These are phyloP conservation scores for Incumbomyces lentus DNA, from an alignment of 2,329 filamentous ascomycete genomes.

Conservation along the genomic window DNA sequence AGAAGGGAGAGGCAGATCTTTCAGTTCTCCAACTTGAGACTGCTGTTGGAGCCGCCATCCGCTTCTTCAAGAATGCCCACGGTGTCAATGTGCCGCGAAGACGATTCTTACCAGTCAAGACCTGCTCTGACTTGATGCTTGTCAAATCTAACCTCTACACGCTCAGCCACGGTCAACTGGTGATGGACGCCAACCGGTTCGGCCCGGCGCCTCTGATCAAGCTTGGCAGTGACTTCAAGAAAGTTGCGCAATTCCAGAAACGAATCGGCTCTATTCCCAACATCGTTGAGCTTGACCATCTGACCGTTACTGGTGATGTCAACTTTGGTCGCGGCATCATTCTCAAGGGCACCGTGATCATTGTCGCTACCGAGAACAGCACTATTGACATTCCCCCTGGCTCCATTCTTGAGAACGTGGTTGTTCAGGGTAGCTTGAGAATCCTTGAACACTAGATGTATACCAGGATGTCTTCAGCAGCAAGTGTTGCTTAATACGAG, in stretches of 20 bases:
- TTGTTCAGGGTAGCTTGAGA: constrained; percentile 90
- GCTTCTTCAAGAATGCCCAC: constrained; percentile 96
- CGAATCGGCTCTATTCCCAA: constrained; percentile 41
- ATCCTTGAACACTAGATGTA: constrained; percentile 52
- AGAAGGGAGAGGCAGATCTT: constrained; percentile 98
- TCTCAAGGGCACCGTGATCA: constrained; percentile 91
- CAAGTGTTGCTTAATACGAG: neutral
- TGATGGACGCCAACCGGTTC: constrained; percentile 94
- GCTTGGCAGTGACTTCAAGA: constrained; percentile 98
- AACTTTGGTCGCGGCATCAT: constrained; percentile 93
- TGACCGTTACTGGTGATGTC: constrained; percentile 95
- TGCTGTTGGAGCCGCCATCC: constrained; percentile 93
- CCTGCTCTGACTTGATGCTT: constrained; percentile 97
- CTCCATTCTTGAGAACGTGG: constrained; percentile 95
- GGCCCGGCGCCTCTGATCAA: constrained; percentile 97
- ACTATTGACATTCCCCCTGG: constrained; percentile 97
- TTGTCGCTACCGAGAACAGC: constrained; percentile 92
- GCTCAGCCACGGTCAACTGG: constrained; percentile 92
- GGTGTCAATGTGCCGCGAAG: constrained; percentile 97
- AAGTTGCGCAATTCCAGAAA: constrained; percentile 69
- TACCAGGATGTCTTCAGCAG: neutral
- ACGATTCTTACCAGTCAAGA: constrained; percentile 99
- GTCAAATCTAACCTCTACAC: constrained; percentile 99
- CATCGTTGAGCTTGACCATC: constrained; percentile 51
- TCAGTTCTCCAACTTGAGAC: constrained; percentile 98